Conservation (phyloP, 805 yeast species). For the Metschnikowia bowlesiae region DNA sequence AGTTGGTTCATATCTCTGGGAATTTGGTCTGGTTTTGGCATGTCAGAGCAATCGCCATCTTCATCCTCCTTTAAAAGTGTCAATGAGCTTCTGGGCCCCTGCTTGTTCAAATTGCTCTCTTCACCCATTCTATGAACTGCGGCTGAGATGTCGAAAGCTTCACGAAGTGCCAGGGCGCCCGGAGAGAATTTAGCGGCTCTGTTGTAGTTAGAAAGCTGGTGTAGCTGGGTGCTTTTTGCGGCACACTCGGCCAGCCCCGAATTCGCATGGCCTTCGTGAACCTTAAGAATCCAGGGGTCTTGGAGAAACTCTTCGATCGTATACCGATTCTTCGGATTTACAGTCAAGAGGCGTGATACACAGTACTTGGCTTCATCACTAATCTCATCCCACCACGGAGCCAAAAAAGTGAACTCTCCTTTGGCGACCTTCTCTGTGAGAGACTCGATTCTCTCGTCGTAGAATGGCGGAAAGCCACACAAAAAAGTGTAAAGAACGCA, state of each 20-base stretch:
- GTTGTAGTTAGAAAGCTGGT: slow-evolving; percentile 11
- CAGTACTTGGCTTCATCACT: slow-evolving; percentile 65
- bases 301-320: slow-evolving; percentile 60
- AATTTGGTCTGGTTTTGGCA: slow-evolving; percentile 4
- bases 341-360: slow-evolving; percentile 61
- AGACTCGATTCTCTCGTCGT: slow-evolving; percentile 61
- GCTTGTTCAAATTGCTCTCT: slow-evolving; percentile 43
- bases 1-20: slow-evolving; percentile 12
- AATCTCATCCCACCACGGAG: slow-evolving; percentile 90
- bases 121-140: slow-evolving; percentile 81
- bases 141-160: slow-evolving; percentile 80
- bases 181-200: slow-evolving; percentile 50
- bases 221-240: not conserved
- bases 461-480: slow-evolving; percentile 74
- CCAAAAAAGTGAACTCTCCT: slow-evolving; percentile 69
- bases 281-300: slow-evolving; percentile 60
- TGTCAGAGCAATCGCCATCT: slow-evolving; percentile 23
- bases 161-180: slow-evolving; percentile 76
- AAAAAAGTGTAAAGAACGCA: slow-evolving; percentile 64
- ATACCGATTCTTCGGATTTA: slow-evolving; percentile 64
- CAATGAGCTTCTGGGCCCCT: slow-evolving; percentile 19
- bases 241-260: not conserved
- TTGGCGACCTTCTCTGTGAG: slow-evolving; percentile 63
- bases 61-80: slow-evolving; percentile 35
- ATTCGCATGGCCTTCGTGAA: slow-evolving; percentile 9